Percentiles rank a stretch among this genome's conserved stretches.
Conservation (phyloP, 306 rosid species). For the Medicago arabica region DNA sequence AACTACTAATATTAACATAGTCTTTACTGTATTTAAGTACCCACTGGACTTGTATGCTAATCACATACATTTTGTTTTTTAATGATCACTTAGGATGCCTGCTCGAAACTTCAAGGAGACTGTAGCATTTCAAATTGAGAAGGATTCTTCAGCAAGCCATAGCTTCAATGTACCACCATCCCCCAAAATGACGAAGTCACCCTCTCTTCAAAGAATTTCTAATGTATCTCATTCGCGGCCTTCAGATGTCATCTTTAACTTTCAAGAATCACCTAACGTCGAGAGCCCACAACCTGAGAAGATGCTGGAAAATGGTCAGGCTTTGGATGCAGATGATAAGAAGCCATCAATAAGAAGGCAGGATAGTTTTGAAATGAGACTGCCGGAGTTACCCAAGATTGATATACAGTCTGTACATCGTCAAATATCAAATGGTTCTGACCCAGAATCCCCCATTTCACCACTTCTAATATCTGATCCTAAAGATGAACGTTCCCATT, state of each 20-base stretch:
- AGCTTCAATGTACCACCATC: constrained; percentile 89
- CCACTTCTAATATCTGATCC: constrained; percentile 96
- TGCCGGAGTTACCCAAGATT: constrained; percentile 90
- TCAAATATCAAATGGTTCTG: constrained; percentile 80
- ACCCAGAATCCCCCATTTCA: constrained; percentile 94
- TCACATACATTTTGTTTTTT: constrained; percentile 7
- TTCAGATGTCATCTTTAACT: constrained; percentile 59
- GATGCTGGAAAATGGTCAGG: constrained; percentile 80
- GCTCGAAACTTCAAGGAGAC: constrained; percentile 82
- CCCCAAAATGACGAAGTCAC: constrained; percentile 89
- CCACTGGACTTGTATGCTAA: constrained; percentile 5
- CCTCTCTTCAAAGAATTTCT: constrained; percentile 86
- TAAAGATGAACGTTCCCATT: constrained; percentile 94
- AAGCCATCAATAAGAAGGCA: constrained; percentile 89
- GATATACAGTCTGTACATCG: constrained; percentile 77
- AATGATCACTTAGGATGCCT: constrained; percentile 77
- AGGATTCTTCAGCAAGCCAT: constrained; percentile 83
- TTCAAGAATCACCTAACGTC: constrained; percentile 76
- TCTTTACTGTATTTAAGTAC: constrained; percentile 13
- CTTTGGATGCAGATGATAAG: constrained; percentile 66
- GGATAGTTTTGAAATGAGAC: constrained; percentile 96
- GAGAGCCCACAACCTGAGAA: constrained; percentile 85
- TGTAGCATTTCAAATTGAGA: constrained; percentile 85
- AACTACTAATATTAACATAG: constrained; percentile 19
- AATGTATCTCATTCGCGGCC: constrained; percentile 58